Base-by-base conservation (phyloP, 345 rosid genomes). In the Sonneratia alba region DNA sequence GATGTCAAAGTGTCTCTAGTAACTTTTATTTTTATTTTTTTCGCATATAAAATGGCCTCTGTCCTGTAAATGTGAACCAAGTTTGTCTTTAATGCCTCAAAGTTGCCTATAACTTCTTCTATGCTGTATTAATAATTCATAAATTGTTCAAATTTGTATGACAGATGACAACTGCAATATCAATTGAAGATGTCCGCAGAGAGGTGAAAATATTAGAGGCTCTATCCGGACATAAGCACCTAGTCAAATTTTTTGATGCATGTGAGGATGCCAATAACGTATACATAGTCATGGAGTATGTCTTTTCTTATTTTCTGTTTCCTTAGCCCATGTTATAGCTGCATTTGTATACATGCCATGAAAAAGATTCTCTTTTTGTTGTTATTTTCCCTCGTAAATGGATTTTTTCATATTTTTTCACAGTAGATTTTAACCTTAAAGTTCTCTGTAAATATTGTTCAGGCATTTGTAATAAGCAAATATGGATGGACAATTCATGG, bases 281-380 rank as follows among this genome's bases (percentile, higher is more conserved):
- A 63, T 95, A 89, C 87, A 82, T 92, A 53, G 94, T 90, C 66
- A 90, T 90, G 97, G 98, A 95, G 99, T 92, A 90, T 56, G 96
- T 83, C 36, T 55, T 70, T 67, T 34, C n/a, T 76, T 69, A 10
- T 62, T 48, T 48, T 59, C 49, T 62, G 36, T 62, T 59, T n/a
- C 40, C 49, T 61, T 62, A 62, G 36, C 66, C 13, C 19, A 2
- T 63, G 74, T 22, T 71, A 71, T 51, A 63, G 74, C 74, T 71
- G 66, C 68, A 65, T 47, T 21, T 72, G n/a, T 64, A 32, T 14
- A 48, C 9, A 21, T 71, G 36, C 32, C 36, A 24, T 32, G 67
- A 48, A 13, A 43, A 49, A 10, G 24, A 63, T 16, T 6, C 18
- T 42, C 42, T 24, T 27, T n/a, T 24, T 63, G 74, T n/a, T 51